phyloP scores from a whole-genome alignment of 768 basidiomycete species.

The Boletus rubescentipes region DNA sequence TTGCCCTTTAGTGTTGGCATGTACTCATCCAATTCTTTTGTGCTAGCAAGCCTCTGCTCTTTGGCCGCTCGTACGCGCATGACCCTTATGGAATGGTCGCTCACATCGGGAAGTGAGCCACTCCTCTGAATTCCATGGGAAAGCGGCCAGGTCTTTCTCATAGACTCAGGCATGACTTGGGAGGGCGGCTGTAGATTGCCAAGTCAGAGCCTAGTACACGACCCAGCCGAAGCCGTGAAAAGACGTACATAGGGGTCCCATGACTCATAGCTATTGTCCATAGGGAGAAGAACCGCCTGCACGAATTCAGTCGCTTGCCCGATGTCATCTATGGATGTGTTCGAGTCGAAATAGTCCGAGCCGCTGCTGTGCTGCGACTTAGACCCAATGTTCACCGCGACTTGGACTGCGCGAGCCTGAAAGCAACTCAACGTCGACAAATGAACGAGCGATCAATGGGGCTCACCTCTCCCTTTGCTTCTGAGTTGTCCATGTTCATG shows the following conservation, averaged over 20 bases:
- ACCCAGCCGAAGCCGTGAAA: background rate
- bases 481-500: background rate
- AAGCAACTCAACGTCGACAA: background rate
- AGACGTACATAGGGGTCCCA: background rate
- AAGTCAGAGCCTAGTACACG: background rate
- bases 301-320: no score
- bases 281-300: no score
- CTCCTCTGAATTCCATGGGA: background rate
- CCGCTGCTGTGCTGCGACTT: no score
- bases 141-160: background rate
- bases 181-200: background rate
- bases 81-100: background rate
- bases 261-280: no score
- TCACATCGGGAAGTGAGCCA: background rate
- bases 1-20: conserved; percentile 1
- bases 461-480: background rate
- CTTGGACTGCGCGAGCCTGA: no score
- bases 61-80: background rate
- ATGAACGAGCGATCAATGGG: background rate
- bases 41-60: background rate
- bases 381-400: no score
- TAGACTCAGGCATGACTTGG: background rate
- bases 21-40: background rate
- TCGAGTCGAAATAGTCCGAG: no score
- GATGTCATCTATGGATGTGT: no score